phyloP scores from a whole-genome alignment of 2,329 filamentous ascomycete genomes.

The Gaeumannomyces sp. region DNA sequence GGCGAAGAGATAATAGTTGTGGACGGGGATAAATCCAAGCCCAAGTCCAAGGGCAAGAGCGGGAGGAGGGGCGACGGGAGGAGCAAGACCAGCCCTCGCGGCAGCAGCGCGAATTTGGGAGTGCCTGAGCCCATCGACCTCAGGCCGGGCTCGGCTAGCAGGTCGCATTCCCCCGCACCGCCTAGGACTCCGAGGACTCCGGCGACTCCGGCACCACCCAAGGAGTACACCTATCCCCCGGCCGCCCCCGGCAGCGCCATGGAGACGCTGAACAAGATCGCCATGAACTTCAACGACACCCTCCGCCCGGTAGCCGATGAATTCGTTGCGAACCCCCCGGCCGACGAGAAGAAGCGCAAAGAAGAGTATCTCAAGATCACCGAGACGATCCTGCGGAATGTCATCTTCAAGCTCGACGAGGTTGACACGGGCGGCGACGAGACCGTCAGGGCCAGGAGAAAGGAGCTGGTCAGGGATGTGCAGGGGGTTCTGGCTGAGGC shows the following conservation, averaged over 20 bases:
- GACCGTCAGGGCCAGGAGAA: slow-evolving; percentile 59
- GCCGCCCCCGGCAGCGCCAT: slow-evolving; percentile 35
- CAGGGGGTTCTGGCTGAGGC: slow-evolving; percentile 60
- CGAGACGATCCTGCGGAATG: slow-evolving; percentile 70
- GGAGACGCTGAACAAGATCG: slow-evolving; percentile 62
- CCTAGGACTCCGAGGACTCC: slow-evolving; percentile 10
- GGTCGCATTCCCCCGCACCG: slow-evolving; percentile 31
- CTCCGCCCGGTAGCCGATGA: slow-evolving; percentile 60
- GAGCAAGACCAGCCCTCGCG: slow-evolving; percentile 24
- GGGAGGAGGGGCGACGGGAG: slow-evolving; percentile 37
- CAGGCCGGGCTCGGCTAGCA: slow-evolving; percentile 26
- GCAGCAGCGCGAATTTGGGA: slow-evolving; percentile 26
- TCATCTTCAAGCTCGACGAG: slow-evolving; percentile 69
- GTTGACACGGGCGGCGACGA: slow-evolving; percentile 66
- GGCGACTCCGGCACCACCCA: slow-evolving; percentile 24
- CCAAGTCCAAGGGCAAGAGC: slow-evolving; percentile 30
- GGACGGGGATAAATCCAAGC: slow-evolving; percentile 40
- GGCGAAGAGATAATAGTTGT: slow-evolving; percentile 37
- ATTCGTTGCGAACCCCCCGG: slow-evolving; percentile 57
- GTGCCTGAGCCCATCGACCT: slow-evolving; percentile 28
- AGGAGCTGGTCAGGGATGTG: slow-evolving; percentile 66
- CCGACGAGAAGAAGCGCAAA: slow-evolving; percentile 58
- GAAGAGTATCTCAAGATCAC: slow-evolving; percentile 71
- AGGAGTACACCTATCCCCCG: slow-evolving; percentile 22
- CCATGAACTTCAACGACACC: slow-evolving; percentile 55